Evolutionary conservation across 2,329 filamentous ascomycete genomes (phyloP).

Genomic region (Colletotrichum sp.): DNA sequence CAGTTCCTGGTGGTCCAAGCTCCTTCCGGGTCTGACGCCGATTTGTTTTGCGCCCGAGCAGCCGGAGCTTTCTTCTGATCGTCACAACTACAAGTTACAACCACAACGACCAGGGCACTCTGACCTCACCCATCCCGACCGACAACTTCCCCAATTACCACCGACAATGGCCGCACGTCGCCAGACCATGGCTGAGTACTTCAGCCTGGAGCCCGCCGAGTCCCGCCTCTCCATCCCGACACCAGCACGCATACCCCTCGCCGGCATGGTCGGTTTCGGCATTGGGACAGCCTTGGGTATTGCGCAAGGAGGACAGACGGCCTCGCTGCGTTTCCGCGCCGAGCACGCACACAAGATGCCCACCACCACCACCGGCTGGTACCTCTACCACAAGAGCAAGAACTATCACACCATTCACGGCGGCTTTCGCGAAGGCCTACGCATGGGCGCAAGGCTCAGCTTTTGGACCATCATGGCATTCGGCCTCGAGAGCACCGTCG

Average conservation of each 20-base stretch:
- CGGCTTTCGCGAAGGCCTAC: conserved; percentile 78
- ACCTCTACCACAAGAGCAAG: conserved; percentile 98
- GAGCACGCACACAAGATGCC: conserved; percentile 97
- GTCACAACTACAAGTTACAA: not conserved
- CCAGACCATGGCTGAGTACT: conserved; percentile 17
- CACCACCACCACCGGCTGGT: conserved; percentile 85
- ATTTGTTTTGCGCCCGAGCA: not conserved
- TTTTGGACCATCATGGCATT: conserved; percentile 81
- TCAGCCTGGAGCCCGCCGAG: conserved; percentile 34
- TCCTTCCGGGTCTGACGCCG: not conserved
- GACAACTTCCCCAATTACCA: not conserved
- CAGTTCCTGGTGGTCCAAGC: conserved; percentile 2
- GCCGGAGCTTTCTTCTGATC: not conserved
- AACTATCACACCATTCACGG: conserved; percentile 87
- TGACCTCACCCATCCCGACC: not conserved
- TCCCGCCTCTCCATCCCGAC: conserved; percentile 68
- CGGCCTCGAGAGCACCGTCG: conserved; percentile 83
- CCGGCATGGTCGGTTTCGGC: conserved; percentile 66
- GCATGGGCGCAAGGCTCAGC: conserved; percentile 73
- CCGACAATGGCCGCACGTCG: not conserved
- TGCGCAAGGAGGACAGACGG: conserved; percentile 73
- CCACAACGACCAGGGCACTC: not conserved
- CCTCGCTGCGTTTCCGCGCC: conserved; percentile 85
- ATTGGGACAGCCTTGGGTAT: conserved; percentile 76
- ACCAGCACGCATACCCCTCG: conserved; percentile 68